phyloP scores from a whole-genome alignment of 1,284 basidiomycete species.

The Irpex sp. region DNA sequence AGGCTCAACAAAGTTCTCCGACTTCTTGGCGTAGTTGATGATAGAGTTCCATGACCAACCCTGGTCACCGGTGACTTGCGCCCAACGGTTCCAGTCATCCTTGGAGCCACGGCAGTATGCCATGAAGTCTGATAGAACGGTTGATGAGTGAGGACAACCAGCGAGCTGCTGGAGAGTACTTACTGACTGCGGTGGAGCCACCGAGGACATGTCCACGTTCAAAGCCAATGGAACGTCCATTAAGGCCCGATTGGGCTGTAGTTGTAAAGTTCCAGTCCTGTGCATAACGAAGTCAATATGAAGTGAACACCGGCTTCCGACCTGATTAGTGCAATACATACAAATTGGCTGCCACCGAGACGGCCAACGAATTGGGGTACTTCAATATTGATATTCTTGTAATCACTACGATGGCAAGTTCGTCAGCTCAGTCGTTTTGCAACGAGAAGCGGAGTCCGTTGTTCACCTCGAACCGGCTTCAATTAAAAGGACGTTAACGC shows the following conservation, averaged over 20 bases:
- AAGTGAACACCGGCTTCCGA: too few species aligned
- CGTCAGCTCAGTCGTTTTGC: neutral
- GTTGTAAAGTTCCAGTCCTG: constrained; percentile 12
- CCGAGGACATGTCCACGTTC: constrained; percentile 10
- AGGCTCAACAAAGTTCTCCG: neutral
- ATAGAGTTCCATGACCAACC: constrained; percentile 30
- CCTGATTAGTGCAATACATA: neutral
- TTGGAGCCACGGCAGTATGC: constrained; percentile 28
- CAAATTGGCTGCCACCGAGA: neutral
- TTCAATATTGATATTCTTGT: constrained; percentile 6
- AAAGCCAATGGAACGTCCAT: constrained; percentile 5
- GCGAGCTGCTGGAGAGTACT: neutral
- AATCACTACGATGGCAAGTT: neutral
- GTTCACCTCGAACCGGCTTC: constrained; percentile 27
- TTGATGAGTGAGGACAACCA: neutral
- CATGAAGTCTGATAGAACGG: constrained; percentile 20
- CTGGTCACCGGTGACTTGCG: constrained; percentile 23
- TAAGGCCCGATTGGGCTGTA: constrained; percentile 5
- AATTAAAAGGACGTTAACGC: constrained; percentile 32
- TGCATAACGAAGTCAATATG: too few species aligned
- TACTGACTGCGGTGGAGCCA: constrained; percentile 13
- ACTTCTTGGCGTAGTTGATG: constrained; percentile 21
- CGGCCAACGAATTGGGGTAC: constrained; percentile 4
- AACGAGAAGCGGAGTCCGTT: neutral
- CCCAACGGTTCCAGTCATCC: constrained; percentile 29